Evolutionary conservation across 202 grass and related monocot genomes (phyloP), one percentile per base, ranked within the genome.

Genomic region (Sporobolus alterniflorus): DNA sequence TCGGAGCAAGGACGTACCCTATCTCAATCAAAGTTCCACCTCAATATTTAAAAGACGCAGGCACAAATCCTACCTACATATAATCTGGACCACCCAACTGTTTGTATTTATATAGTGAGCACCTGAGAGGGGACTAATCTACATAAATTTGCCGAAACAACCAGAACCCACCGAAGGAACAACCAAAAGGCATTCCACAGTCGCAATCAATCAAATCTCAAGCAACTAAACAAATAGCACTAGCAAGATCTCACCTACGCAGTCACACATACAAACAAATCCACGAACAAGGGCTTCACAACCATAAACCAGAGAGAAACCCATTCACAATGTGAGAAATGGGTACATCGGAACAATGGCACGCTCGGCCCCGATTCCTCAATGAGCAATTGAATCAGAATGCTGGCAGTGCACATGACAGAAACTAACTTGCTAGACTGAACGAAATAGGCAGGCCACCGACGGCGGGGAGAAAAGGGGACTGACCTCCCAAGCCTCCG

Each of bases 171-270:
- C 46, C 22, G 64, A 55, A 55, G 18, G 34, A 63, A 73, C 56
- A 73, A 78, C 47, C 59, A 74, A 83, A 84, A 75, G 70, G 43
- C 50, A 47, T 33, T 14, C 59, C 29, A 46, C 79, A 80, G 60
- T 89, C 82, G 43, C 87, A 70, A 75, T 80, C 87, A 89, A 89
- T 84, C 76, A 64, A 80, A 80, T 89, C 70, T 50, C 36, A 83
- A 72, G 56, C 55, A 72, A 26, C n/a, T 61, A 66, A 84, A 79
- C 69, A 79, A 74, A 74, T 41, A 62, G 74, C 62, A 60, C 18
- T 51, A 57, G 30, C 68, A 88, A 67, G 80, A 88, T 88, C 86
- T 83, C 86, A 75, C 69, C 81, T 7, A 84, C 75, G 36, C 6
- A 5, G 6, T 39, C 55, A 59, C 31, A 71, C 26, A 68, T 70